Conservation (phyloP, 352 stramenopile species). For the Albugo laibachii region DNA sequence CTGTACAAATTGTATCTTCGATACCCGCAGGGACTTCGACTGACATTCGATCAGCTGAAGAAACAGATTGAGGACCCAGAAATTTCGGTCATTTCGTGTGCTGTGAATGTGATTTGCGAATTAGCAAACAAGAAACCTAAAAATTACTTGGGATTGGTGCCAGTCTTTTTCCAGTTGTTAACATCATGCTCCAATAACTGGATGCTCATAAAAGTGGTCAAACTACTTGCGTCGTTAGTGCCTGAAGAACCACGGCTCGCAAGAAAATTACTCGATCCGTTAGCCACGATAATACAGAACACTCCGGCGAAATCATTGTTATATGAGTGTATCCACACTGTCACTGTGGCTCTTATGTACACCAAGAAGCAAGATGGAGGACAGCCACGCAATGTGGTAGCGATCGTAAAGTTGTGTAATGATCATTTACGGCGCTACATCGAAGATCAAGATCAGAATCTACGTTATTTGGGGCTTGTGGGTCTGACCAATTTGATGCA, state of each 20-base stretch:
- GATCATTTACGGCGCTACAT: conserved; percentile 92
- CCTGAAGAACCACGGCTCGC: conserved; percentile 94
- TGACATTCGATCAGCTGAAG: conserved; percentile 97
- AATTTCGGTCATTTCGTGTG: conserved; percentile 91
- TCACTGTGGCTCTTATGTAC: conserved; percentile 93
- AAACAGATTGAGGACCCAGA: conserved; percentile 91
- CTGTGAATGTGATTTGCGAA: conserved; percentile 99
- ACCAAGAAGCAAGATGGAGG: conserved; percentile 91
- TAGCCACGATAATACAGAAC: conserved; percentile 94
- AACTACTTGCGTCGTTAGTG: conserved; percentile 94
- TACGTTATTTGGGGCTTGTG: conserved; percentile 97
- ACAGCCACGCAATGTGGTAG: conserved; percentile 83
- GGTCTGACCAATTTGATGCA: conserved; percentile 93
- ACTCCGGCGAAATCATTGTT: conserved; percentile 96
- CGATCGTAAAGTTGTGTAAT: conserved; percentile 89
- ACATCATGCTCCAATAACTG: conserved; percentile 98
- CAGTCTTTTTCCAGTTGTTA: conserved; percentile 96
- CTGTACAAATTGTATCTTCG: conserved; percentile 98
- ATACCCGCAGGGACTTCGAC: conserved; percentile 92
- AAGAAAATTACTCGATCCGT: conserved; percentile 93
- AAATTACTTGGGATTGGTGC: conserved; percentile 96
- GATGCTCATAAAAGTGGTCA: conserved; percentile 99
- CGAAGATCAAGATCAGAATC: conserved; percentile 96
- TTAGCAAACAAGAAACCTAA: conserved; percentile 97
- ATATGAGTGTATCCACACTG: conserved; percentile 95